A percentile compares a stretch with the other conserved stretches of the same genome.
phyloP scores from a whole-genome alignment of 169 alveolate genomes.

The Eimeria necatrix region DNA sequence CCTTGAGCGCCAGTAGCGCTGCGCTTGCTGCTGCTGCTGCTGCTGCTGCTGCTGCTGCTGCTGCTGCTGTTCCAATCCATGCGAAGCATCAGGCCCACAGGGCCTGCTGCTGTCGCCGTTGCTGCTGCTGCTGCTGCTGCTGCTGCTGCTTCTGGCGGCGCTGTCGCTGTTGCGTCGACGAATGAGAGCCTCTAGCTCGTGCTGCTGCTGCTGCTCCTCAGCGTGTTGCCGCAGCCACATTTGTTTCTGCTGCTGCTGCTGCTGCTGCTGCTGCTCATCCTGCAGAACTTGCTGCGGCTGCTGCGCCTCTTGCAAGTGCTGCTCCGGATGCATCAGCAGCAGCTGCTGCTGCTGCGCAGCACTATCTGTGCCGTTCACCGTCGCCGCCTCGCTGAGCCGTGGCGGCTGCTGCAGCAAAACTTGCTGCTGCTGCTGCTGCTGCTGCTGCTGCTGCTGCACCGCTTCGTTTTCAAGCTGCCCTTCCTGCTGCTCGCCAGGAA shows the following conservation, averaged over 20 bases:
- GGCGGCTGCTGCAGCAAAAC: not conserved
- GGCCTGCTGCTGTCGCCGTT: not conserved
- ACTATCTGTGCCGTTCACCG: not conserved
- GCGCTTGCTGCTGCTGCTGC: not conserved
- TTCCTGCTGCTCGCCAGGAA: not conserved
- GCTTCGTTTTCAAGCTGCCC: not conserved
- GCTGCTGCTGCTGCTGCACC: constrained; percentile 10
- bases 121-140: constrained; percentile 6
- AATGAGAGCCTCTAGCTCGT: not conserved
- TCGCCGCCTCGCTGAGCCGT: not conserved
- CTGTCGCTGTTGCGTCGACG: not conserved
- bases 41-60: not conserved
- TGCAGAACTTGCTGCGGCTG: not conserved
- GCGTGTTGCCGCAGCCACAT: not conserved
- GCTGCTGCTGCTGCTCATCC: constrained; percentile 30
- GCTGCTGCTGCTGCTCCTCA: not conserved
- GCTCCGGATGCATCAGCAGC: not conserved
- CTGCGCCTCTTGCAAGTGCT: constrained; percentile 7
- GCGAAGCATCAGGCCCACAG: too few species aligned
- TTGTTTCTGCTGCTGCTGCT: constrained; percentile 36
- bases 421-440: constrained; percentile 25
- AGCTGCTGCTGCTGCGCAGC: not conserved
- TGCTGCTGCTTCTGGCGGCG: not conserved
- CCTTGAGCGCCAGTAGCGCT: not conserved
- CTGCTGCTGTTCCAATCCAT: too few species aligned